Base-by-base conservation (phyloP, 2,329 filamentous ascomycete species). In the Byssothecium circinans region DNA sequence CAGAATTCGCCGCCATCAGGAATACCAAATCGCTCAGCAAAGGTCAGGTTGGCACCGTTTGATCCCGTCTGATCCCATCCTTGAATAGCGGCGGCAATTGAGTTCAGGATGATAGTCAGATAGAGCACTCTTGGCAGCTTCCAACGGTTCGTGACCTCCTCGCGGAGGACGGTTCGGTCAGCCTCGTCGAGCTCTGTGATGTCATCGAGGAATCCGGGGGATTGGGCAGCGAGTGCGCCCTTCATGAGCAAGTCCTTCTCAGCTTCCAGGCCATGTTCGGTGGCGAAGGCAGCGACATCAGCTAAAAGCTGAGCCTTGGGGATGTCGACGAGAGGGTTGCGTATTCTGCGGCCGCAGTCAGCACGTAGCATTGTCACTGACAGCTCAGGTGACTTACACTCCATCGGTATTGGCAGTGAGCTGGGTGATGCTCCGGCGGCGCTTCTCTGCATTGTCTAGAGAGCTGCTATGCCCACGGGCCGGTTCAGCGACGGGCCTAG, bases 141-240 rank as follows among this genome's bases (percentile, higher is more conserved):
- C 35, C 85, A 89, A 56, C 83, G 84, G 74, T 89, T 82, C 8
- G 80, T 74, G 18, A 79, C 74, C 64, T 89, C 86, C 42, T 83
- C 74, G 17, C 74, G 74, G 14, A 92, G 74, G 6, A 74, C 76
- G 6, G 76, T 69, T 44, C 84, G 80, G 56, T 88, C 85, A 1
- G 74, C 72, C n/a, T 85, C 79, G 48, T 78, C 74, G 1, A 91
- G 77, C 10, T 82, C 79, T 44, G 82, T 74, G 41, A 90, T 78
- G 15, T 79, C 74, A 48, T 88, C 84, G 62, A 79, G 87, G 19
- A 78, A 75, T 8, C 73, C 72, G 0, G 87, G 87, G 53, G 85
- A 82, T 67, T 89, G 86, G 1, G 88, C 88, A 11, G 89, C 80
- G 11, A 91, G 75, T 1, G 88, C 89, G 22, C 61, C 64, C 41